Conservation (phyloP, 1,284 basidiomycete genomes). For the Ceraceosorus guamensis region DNA sequence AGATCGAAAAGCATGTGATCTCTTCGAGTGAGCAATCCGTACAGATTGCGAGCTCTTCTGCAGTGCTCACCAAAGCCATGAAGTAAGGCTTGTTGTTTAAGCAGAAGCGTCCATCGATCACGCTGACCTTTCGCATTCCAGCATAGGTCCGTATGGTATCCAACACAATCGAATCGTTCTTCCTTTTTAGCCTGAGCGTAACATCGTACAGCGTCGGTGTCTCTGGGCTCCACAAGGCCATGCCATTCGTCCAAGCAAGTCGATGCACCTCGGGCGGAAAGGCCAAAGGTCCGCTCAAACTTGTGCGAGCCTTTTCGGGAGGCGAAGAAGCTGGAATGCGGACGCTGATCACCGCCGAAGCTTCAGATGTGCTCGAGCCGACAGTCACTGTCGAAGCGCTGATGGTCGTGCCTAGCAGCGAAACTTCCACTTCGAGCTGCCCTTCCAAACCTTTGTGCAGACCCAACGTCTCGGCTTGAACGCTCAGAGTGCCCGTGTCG, state of each 20-base stretch:
- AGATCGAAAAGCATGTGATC: no score
- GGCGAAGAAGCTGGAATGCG: constrained; percentile 10
- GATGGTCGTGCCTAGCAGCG: constrained; percentile 4
- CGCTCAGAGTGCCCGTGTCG: constrained; percentile 20
- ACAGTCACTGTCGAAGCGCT: constrained; percentile 2
- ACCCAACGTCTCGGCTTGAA: constrained; percentile 15
- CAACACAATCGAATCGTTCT: no score
- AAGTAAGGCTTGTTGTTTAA: constrained; percentile 31
- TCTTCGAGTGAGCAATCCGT: no score
- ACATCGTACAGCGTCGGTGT: constrained; percentile 21
- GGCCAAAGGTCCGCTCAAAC: constrained; percentile 8
- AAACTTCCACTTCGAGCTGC: background rate
- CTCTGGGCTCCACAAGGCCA: constrained; percentile 27
- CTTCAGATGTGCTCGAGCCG: constrained; percentile 10
- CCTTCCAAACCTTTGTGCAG: background rate
- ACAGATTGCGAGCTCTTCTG: no score
- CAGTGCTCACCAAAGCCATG: constrained; percentile 20
- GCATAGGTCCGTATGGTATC: constrained; percentile 22
- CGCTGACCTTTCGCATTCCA: constrained; percentile 31
- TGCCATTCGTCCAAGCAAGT: constrained; percentile 22
- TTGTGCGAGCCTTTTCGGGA: constrained; percentile 6
- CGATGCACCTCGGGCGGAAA: constrained; percentile 19
- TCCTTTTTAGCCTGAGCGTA: constrained; percentile 11
- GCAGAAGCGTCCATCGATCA: constrained; percentile 22
- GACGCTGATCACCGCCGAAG: constrained; percentile 14